Evolutionary conservation across 352 stramenopile species (phyloP).

Genomic region (Globisporangium iwayamae): DNA sequence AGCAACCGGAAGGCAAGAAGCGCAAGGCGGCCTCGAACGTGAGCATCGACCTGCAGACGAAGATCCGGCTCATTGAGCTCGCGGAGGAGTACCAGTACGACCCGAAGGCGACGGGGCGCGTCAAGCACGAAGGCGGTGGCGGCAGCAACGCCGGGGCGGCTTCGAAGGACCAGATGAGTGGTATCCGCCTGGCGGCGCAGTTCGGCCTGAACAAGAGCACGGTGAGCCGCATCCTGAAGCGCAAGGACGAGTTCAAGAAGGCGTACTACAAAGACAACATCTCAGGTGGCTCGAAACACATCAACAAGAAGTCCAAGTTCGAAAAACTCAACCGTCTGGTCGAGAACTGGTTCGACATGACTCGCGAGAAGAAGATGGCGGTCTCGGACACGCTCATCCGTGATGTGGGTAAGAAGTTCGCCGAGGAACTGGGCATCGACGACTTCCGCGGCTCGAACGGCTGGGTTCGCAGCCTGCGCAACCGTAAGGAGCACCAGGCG

Average conservation of each 20-base stretch:
- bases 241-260: conserved; percentile 86
- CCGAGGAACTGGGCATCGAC: conserved; percentile 65
- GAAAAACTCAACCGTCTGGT: conserved; percentile 79
- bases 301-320: conserved; percentile 88
- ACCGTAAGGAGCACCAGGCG: conserved; percentile 66
- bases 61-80: conserved; percentile 81
- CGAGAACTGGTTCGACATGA: conserved; percentile 83
- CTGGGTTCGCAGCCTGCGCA: conserved; percentile 75
- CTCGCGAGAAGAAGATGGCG: conserved; percentile 61
- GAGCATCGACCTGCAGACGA: conserved; percentile 80
- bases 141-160: not conserved
- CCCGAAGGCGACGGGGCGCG: conserved; percentile 43
- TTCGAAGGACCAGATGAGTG: conserved; percentile 60
- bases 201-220: conserved; percentile 84
- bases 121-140: conserved; percentile 27
- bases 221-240: conserved; percentile 81
- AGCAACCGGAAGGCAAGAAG: conserved; percentile 40
- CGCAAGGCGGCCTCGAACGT: conserved; percentile 54
- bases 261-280: conserved; percentile 86
- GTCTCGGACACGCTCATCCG: conserved; percentile 75
- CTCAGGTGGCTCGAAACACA: conserved; percentile 78
- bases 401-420: conserved; percentile 68
- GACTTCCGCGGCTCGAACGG: conserved; percentile 80
- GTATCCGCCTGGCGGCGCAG: conserved; percentile 65
- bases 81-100: conserved; percentile 82